Conservation (phyloP, 1,139 yeast species). For the Saccharomycopsis crataegensis region DNA sequence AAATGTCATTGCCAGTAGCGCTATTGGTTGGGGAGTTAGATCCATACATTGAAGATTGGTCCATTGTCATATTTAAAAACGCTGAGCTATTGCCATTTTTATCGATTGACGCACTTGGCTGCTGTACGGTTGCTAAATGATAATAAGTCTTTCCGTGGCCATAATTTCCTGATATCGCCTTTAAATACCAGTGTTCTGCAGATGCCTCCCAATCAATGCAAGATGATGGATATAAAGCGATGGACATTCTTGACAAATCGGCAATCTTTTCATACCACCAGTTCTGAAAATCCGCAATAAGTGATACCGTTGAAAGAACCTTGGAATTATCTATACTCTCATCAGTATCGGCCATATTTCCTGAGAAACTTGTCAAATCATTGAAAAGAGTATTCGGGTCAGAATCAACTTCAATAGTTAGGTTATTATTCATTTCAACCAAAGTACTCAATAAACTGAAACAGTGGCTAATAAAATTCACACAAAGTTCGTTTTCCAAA, state of each 20-base stretch:
- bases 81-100: neutral
- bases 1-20: conserved; percentile 32
- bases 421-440: conserved; percentile 19
- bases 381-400: neutral
- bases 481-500: conserved; percentile 20
- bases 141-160: conserved; percentile 78
- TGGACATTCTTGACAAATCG: conserved; percentile 76
- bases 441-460: conserved; percentile 16
- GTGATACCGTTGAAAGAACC: conserved; percentile 29
- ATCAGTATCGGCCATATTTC: neutral
- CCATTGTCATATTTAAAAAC: no score
- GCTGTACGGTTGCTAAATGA: conserved; percentile 79
- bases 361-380: neutral
- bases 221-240: conserved; percentile 67
- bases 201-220: conserved; percentile 76
- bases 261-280: conserved; percentile 79
- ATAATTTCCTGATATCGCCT: conserved; percentile 60
- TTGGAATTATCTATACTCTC: neutral
- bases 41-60: neutral
- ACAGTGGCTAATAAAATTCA: conserved; percentile 19
- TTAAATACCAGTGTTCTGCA: conserved; percentile 71
- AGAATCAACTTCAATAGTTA: conserved; percentile 17
- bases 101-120: conserved; percentile 23
- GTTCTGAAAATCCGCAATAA: conserved; percentile 50
- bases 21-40: neutral